Percentiles rank a stretch among this genome's conserved stretches.
Conservation (phyloP, 225 moss, liverwort and hornwort species). For the Takakia lepidozioides region DNA sequence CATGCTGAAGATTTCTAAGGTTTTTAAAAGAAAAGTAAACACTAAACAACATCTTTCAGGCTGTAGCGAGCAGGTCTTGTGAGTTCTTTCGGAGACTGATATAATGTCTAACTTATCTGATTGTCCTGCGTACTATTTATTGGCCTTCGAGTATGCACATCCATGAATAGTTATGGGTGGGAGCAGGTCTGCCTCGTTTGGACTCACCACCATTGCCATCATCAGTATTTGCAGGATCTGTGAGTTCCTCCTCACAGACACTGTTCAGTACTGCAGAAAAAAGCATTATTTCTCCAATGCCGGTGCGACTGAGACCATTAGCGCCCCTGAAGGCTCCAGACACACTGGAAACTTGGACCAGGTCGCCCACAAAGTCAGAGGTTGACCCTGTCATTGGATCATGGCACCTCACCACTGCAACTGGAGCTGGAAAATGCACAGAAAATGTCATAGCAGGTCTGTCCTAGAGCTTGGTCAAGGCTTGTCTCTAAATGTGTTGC, state of each 20-base stretch:
- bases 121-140: too few relatives aligned
- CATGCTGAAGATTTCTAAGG: too few relatives aligned
- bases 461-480: slow-evolving; percentile 6
- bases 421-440: slow-evolving; percentile 16
- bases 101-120: too few relatives aligned
- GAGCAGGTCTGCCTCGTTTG: slow-evolving; percentile 64
- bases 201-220: slow-evolving; percentile 77
- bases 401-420: slow-evolving; percentile 65
- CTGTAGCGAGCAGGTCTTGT: too few relatives aligned
- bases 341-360: slow-evolving; percentile 67
- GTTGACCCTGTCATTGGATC: slow-evolving; percentile 63
- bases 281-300: slow-evolving; percentile 53
- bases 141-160: too few relatives aligned
- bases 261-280: slow-evolving; percentile 25
- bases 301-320: slow-evolving; percentile 55
- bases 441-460: slow-evolving; percentile 13
- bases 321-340: slow-evolving; percentile 35
- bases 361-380: slow-evolving; percentile 75
- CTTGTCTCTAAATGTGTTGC: neutral
- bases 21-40: too few relatives aligned
- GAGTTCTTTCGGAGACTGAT: too few relatives aligned
- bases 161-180: slow-evolving; percentile 11
- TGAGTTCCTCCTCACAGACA: slow-evolving; percentile 21
- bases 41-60: too few relatives aligned
- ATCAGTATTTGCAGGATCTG: slow-evolving; percentile 33